Conservation (phyloP, 2,329 filamentous ascomycete genomes). For the Thielaviopsis musarum region DNA sequence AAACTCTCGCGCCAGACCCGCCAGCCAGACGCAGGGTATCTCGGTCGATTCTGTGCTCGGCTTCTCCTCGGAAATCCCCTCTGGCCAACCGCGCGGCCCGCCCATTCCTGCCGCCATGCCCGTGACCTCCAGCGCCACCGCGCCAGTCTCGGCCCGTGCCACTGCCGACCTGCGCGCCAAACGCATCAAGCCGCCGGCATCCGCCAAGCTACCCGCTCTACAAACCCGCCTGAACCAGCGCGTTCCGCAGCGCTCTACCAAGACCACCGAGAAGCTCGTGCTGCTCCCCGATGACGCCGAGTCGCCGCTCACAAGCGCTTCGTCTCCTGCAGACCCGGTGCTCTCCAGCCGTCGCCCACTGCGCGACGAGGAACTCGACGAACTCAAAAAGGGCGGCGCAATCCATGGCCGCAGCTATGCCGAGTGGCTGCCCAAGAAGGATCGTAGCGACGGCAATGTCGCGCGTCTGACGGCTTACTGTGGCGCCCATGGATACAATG, state of each 20-base stretch:
- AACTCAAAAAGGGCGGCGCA: slow-evolving; percentile 43
- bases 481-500: slow-evolving; percentile 83
- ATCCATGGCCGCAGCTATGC: slow-evolving; percentile 75
- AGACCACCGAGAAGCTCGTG: slow-evolving; percentile 94
- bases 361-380: slow-evolving; percentile 49
- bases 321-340: slow-evolving; percentile 16
- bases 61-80: slow-evolving; percentile 86
- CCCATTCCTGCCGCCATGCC: slow-evolving; percentile 27
- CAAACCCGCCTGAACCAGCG: slow-evolving; percentile 34
- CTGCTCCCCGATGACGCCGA: slow-evolving; percentile 60
- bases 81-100: slow-evolving; percentile 69
- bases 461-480: slow-evolving; percentile 90
- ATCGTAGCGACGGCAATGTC: slow-evolving; percentile 63
- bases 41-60: slow-evolving; percentile 90
- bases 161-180: slow-evolving; percentile 16
- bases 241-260: slow-evolving; percentile 74
- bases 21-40: slow-evolving; percentile 32
- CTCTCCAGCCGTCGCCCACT: slow-evolving; percentile 30
- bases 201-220: slow-evolving; percentile 16
- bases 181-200: slow-evolving; percentile 8
- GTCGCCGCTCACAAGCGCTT: slow-evolving; percentile 26
- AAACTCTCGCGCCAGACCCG: background rate
- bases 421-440: slow-evolving; percentile 75
- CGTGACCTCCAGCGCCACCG: slow-evolving; percentile 23
- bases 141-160: slow-evolving; percentile 17